Percentiles rank a stretch among this genome's conserved stretches.
These are phyloP conservation scores for Papiliotrema fonsecae DNA, from an alignment of 1,284 basidiomycete genomes.

Conservation along the genomic window DNA sequence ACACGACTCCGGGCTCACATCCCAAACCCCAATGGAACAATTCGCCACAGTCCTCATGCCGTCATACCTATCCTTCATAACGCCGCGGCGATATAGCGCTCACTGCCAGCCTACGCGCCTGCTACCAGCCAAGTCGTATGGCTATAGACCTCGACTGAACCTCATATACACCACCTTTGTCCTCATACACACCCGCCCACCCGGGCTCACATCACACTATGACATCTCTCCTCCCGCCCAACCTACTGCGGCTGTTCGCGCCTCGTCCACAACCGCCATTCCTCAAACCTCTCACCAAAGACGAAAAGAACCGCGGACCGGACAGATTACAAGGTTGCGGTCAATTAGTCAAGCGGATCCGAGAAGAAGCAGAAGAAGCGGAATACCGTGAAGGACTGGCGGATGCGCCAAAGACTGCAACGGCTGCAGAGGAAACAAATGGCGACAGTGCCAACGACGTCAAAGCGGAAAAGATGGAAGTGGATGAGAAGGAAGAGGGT, in stretches of 20 bases:
- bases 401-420: constrained; percentile 43
- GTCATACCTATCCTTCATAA: too few species aligned
- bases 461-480: constrained; percentile 14
- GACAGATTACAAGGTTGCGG: constrained; percentile 73
- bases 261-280: constrained; percentile 84
- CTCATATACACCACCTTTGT: too few species aligned
- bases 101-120: too few species aligned
- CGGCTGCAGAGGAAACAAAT: constrained; percentile 2
- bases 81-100: background rate
- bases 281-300: constrained; percentile 72
- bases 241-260: constrained; percentile 89
- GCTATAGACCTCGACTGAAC: background rate
- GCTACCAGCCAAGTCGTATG: too few species aligned
- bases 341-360: constrained; percentile 63
- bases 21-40: too few species aligned
- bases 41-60: too few species aligned
- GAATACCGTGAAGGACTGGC: constrained; percentile 43
- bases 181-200: too few species aligned
- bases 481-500: constrained; percentile 17
- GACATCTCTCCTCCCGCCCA: constrained; percentile 85
- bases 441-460: constrained; percentile 4
- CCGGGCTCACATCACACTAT: too few species aligned
- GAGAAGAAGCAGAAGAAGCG: constrained; percentile 64
- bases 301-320: constrained; percentile 65
- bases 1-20: background rate